Evolutionary conservation across 2,329 filamentous ascomycete species (phyloP), one percentile per base, ranked within the genome.

Genomic region (Arthrinium puccinioides): DNA sequence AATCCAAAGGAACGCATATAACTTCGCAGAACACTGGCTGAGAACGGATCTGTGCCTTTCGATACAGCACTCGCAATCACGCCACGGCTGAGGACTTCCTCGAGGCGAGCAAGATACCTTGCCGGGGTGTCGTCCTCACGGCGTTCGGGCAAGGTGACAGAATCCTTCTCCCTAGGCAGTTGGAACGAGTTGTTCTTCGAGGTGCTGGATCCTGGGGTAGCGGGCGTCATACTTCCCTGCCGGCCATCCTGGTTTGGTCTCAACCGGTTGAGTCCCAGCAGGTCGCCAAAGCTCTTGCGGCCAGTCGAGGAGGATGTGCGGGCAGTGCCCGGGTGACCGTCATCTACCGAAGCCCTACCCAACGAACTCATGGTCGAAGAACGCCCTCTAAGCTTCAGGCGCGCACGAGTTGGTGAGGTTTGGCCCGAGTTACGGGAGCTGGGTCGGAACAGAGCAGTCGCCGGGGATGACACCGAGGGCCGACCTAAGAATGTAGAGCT

Each of bases 1-100:
- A 97, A 97, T 36, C 82, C 80, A 60, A 97, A 97, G 15, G 84
- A 84, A 37, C 90, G 80, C 84, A 97, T 97, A 55, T 95, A 97
- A 55, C 90, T 96, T 42, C 90, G 79, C 39, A 98, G 62, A 4
- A 94, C 88, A 1, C 86, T 79, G 41, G 81, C 77, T 32, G 82
- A 85, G 57, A 97, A 98, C 0, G 80, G 64, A 51, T 98, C 90
- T 3, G 77, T 76, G n/a, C 80, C 85, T 54, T 94, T 94, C 14
- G 87, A 90, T 19, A 98, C 65, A 13, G 87, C 79, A 32, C 84
- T 85, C 11, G 88, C 89, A 48, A 98, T 89, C 37, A 84, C 76
- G 45, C 88, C 86, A 39, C 86, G 81, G 26, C 81, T 85, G 13
- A 94, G 73, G 28, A 81, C 74, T 43, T 85, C 84, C 58, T 97